Conservation (phyloP, 2,329 filamentous ascomycete species). For the Fusarium nelsonii region DNA sequence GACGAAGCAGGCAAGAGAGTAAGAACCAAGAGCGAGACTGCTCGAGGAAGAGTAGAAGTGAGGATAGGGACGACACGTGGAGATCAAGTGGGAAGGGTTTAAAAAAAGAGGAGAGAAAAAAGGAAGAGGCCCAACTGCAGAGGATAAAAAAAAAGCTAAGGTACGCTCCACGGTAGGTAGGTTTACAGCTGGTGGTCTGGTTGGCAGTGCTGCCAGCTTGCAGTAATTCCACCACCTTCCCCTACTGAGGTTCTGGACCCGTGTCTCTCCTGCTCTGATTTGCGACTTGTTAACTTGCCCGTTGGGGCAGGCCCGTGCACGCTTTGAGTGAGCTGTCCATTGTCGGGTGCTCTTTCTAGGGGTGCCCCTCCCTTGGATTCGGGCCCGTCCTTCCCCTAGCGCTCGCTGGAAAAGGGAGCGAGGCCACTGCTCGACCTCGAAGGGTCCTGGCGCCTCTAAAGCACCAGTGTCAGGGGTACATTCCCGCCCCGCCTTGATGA, state of each 20-base stretch:
- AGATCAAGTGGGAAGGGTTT: constrained; percentile 28
- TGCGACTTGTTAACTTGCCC: constrained; percentile 43
- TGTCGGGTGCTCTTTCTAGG: constrained; percentile 25
- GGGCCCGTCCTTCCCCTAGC: constrained; percentile 42
- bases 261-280: constrained; percentile 40
- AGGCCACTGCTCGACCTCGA: constrained; percentile 4
- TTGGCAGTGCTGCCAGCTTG: constrained; percentile 23
- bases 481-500: constrained; percentile 26
- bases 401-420: constrained; percentile 27
- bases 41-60: constrained; percentile 27
- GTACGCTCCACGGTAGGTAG: constrained; percentile 7
- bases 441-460: constrained; percentile 12
- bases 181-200: background rate
- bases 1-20: constrained; percentile 29
- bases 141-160: constrained; percentile 32
- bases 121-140: constrained; percentile 21
- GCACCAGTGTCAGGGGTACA: constrained; percentile 21
- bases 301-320: constrained; percentile 45
- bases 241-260: constrained; percentile 42
- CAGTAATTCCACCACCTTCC: constrained; percentile 47
- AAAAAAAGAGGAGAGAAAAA: constrained; percentile 33
- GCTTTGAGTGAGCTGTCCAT: constrained; percentile 30
- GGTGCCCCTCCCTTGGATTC: constrained; percentile 35
- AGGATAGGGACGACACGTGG: constrained; percentile 39
- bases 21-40: constrained; percentile 39